Evolutionary conservation across 495 filamentous ascomycete genomes (phyloP), one percentile per base, ranked within the genome.

Genomic region (Aspergillus nidulans): DNA sequence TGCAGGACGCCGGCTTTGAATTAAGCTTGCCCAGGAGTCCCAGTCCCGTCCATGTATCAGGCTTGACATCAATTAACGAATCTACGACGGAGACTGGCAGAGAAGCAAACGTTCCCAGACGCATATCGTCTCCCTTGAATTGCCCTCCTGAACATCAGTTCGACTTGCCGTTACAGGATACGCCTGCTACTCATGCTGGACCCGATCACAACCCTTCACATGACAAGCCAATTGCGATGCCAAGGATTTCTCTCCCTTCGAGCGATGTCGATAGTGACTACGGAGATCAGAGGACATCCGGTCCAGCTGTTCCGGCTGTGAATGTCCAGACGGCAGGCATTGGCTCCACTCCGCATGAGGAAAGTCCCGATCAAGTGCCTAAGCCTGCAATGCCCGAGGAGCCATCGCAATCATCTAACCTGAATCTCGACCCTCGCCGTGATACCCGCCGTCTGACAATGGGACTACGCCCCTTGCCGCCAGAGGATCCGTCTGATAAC

Each of bases 401-500:
- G 23, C 45, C 63, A 13, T 12, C 52, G 1, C 55, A 48, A 52
- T 12, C 41, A 7, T 58, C 56, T 10, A 70, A 57, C 26, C 60
- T 65, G 30, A 65, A 50, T 49, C 63, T 51, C 48, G 68, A 73
- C 44, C 48, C 48, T 24, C 81, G 75, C 24, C 77, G 84, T 38
- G 85, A 94, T 61, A 80, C 81, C 47, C 82, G 81, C 41, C 84
- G 92, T 54, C 72, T 95, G 55, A 96, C 91, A 10, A 87, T 97
- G 64, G 91, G 92, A 23, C 81, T 95, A 63, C 86, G 95, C n/a
- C 94, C 94, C 41, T 80, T 98, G 30, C 94, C 94, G 4, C 90
- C 91, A 48, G 88, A 92, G 61, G 87, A 89, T 30, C 89, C 91
- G n/a, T 69, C 77, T 25, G 88, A 91, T 59, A 89, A 95, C 65